Base-by-base conservation (phyloP, 108 stramenopile species). In the Pseudonitzschia pungens region DNA sequence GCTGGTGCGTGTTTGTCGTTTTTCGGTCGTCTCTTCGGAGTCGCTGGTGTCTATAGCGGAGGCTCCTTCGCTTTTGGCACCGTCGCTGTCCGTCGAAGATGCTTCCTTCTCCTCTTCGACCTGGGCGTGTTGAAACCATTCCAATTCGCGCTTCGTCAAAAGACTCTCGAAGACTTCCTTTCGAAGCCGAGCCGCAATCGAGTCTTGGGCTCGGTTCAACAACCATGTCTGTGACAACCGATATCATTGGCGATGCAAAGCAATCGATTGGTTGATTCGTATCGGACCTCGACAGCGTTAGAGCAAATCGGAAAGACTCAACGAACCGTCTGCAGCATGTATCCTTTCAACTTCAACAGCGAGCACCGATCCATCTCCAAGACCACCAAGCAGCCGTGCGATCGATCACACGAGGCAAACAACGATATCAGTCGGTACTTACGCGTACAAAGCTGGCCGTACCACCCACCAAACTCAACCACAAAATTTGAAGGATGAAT, bases 381-480 rank as follows among this genome's bases (percentile, higher is more conserved):
- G 4, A 36, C 36, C 36, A 36, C 36, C 36, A 2, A 36, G 6
- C 36, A 6, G 36, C 36, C 6, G 36, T n/a, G n/a, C n/a, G n/a
- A n/a, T n/a, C n/a, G n/a, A n/a, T n/a, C n/a, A n/a, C n/a, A n/a
- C n/a, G n/a, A n/a, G n/a, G n/a, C n/a, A n/a, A n/a, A n/a, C n/a
- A n/a, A n/a, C n/a, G n/a, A n/a, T n/a, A n/a, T n/a, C n/a, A 45
- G 9, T 9, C n/a, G 3, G 20, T 51, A 58, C 57, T 58, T 58
- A 58, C 57, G 4, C 94, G 79, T 53, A 88, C 45, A 62, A 91
- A 92, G 54, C 90, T 91, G 4, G 91, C 88, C 21, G 86, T 41
- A n/a, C 94, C 94, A 50, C 94, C 94, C 15, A 85, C 82, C 26
- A 92, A 60, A 40, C 89, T 84, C 15, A 95, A 84, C 55, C 48